These are phyloP conservation scores for Aspergillus flavus DNA, from an alignment of 2,329 filamentous ascomycete species.

Conservation along the genomic window DNA sequence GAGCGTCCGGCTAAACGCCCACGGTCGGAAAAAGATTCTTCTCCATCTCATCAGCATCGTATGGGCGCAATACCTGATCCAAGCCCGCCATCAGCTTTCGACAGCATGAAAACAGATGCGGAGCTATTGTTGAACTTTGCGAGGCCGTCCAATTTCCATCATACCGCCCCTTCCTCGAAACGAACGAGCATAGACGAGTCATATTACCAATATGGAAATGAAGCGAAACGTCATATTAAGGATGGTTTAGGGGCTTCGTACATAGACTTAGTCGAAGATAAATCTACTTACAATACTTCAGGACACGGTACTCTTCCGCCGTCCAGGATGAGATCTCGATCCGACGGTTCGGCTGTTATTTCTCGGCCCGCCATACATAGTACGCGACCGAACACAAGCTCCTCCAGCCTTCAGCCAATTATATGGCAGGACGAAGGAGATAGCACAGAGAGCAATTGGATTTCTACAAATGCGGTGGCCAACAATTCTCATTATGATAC, in stretches of 20 bases:
- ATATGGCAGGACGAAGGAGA: constrained; percentile 36
- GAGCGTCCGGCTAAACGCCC: constrained; percentile 62
- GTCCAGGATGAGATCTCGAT: constrained; percentile 44
- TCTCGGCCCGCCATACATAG: constrained; percentile 40
- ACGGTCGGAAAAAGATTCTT: constrained; percentile 59
- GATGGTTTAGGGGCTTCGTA: constrained; percentile 24
- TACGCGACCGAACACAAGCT: constrained; percentile 42
- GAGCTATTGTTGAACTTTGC: constrained; percentile 51
- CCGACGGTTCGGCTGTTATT: constrained; percentile 44
- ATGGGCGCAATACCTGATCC: constrained; percentile 29
- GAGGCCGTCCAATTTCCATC: constrained; percentile 40
- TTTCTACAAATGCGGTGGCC: constrained; percentile 12
- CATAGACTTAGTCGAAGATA: constrained; percentile 21
- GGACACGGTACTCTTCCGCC: constrained; percentile 28
- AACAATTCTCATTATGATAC: constrained; percentile 17
- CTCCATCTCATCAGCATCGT: constrained; percentile 40
- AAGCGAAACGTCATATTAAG: constrained; percentile 26
- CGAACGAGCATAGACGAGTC: constrained; percentile 37
- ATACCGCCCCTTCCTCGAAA: constrained; percentile 27
- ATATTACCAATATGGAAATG: constrained; percentile 24
- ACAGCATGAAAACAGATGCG: constrained; percentile 51
- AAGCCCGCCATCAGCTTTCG: constrained; percentile 35
- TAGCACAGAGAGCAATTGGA: constrained; percentile 16
- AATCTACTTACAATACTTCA: constrained; percentile 16
- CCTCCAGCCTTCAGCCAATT: constrained; percentile 37